A percentile compares a stretch with the other conserved stretches of the same genome.
phyloP scores from a whole-genome alignment of 495 filamentous ascomycete species.

The Aspergillus steynii region DNA sequence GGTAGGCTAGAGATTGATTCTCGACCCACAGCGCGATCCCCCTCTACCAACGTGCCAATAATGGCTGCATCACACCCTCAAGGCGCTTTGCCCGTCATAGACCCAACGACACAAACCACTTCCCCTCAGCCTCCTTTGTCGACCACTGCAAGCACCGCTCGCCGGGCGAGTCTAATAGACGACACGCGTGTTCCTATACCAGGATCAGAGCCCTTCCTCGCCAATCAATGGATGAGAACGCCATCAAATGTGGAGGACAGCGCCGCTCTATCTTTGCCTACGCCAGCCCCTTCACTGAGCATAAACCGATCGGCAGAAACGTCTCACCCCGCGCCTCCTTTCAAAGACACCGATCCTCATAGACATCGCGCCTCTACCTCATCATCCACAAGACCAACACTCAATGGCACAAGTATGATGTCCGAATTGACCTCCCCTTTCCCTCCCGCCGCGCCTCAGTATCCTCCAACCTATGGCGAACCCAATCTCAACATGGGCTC shows the following conservation, averaged over 20 bases:
- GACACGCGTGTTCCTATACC: conserved; percentile 12
- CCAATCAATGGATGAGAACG: conserved; percentile 35
- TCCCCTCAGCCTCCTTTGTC: not conserved
- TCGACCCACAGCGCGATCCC: conserved; percentile 1
- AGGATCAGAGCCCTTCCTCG: conserved; percentile 27
- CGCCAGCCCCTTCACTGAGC: conserved; percentile 36
- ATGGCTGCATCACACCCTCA: conserved; percentile 6
- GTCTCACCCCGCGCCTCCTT: conserved; percentile 21
- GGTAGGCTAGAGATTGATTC: conserved; percentile 5
- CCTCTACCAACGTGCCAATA: not conserved
- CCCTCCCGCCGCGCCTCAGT: conserved; percentile 24
- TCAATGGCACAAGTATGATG: conserved; percentile 23
- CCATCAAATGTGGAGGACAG: conserved; percentile 32
- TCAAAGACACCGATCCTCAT: conserved; percentile 17
- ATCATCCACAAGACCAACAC: conserved; percentile 22
- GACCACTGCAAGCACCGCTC: conserved; percentile 1
- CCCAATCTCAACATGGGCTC: conserved; percentile 29
- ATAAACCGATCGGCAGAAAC: conserved; percentile 25
- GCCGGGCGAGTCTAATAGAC: conserved; percentile 9
- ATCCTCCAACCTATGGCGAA: conserved; percentile 32
- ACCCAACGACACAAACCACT: conserved; percentile 1
- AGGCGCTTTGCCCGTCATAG: conserved; percentile 6
- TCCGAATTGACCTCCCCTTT: conserved; percentile 31
- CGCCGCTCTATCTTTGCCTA: conserved; percentile 29
- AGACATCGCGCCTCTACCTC: conserved; percentile 24